A percentile compares a stretch with the other conserved stretches of the same genome.
Evolutionary conservation across 148 eudicot genomes (phyloP).

Genomic region (Nepenthes gracilis): DNA sequence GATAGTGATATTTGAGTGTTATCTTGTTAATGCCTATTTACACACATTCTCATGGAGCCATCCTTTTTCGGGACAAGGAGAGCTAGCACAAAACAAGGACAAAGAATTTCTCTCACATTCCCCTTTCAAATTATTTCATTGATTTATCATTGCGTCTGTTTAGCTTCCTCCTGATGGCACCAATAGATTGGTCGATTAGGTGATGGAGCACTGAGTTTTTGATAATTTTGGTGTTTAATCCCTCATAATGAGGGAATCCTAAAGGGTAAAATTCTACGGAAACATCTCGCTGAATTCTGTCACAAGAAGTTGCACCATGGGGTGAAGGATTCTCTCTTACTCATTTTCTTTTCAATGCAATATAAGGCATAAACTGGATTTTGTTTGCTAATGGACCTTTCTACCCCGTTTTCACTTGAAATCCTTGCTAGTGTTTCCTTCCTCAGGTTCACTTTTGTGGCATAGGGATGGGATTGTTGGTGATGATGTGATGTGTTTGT

Average conservation of each 20-base stretch:
- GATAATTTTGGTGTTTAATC: background rate
- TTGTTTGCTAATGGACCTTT: background rate
- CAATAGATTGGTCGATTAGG: background rate
- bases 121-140: too few relatives aligned
- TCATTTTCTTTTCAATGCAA: background rate
- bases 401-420: background rate
- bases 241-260: background rate
- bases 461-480: background rate
- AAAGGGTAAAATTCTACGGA: background rate
- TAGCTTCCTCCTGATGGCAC: too few relatives aligned
- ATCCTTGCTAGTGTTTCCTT: background rate
- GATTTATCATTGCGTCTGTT: too few relatives aligned
- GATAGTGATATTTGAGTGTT: too few relatives aligned
- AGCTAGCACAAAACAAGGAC: too few relatives aligned
- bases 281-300: background rate
- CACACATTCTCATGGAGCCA: too few relatives aligned
- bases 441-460: background rate
- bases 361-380: background rate
- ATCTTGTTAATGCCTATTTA: too few relatives aligned
- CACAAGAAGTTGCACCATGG: background rate
- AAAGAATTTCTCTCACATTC: too few relatives aligned
- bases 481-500: background rate
- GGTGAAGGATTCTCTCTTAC: background rate
- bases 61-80: too few relatives aligned
- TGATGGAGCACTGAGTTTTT: background rate